Evolutionary conservation across 768 basidiomycete genomes (phyloP).

Genomic region (Coprinopsis sp.): DNA sequence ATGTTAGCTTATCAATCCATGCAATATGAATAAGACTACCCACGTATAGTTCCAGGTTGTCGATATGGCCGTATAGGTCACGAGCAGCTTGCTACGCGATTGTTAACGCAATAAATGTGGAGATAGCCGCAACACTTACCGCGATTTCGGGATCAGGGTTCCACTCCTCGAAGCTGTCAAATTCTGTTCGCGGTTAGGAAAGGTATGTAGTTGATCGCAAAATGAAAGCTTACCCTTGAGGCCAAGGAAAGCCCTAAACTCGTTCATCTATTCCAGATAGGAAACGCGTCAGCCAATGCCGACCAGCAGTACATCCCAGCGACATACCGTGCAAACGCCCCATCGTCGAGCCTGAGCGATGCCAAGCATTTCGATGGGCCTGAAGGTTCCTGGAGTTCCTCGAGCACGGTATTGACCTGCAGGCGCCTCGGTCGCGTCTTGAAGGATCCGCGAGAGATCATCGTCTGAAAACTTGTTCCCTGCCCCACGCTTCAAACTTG

Average conservation of each 20-base stretch:
- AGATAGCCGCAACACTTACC: slow-evolving; percentile 49
- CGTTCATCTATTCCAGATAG: slow-evolving; percentile 35
- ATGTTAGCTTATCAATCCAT: too few species aligned
- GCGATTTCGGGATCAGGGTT: slow-evolving; percentile 42
- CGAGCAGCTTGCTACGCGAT: slow-evolving; percentile 19
- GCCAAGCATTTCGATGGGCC: slow-evolving; percentile 52
- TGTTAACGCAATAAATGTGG: slow-evolving; percentile 13
- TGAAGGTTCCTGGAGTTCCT: slow-evolving; percentile 41
- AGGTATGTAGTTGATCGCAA: too few species aligned
- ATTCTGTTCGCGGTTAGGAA: too few species aligned
- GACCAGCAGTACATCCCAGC: neutral
- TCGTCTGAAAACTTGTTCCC: slow-evolving; percentile 49
- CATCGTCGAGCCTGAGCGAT: slow-evolving; percentile 51
- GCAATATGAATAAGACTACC: neutral
- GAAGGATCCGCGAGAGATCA: slow-evolving; percentile 44
- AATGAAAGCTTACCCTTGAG: slow-evolving; percentile 31
- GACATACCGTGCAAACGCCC: slow-evolving; percentile 42
- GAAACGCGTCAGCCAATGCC: neutral
- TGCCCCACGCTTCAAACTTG: slow-evolving; percentile 39
- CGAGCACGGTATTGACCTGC: slow-evolving; percentile 41
- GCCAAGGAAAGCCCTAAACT: slow-evolving; percentile 48
- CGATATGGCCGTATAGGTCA: slow-evolving; percentile 28
- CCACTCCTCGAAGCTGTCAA: slow-evolving; percentile 51
- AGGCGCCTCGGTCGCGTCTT: slow-evolving; percentile 39
- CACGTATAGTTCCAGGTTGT: slow-evolving; percentile 1